Evolutionary conservation across 83 land plant species (phyloP).

Genomic region (Picea abies): DNA sequence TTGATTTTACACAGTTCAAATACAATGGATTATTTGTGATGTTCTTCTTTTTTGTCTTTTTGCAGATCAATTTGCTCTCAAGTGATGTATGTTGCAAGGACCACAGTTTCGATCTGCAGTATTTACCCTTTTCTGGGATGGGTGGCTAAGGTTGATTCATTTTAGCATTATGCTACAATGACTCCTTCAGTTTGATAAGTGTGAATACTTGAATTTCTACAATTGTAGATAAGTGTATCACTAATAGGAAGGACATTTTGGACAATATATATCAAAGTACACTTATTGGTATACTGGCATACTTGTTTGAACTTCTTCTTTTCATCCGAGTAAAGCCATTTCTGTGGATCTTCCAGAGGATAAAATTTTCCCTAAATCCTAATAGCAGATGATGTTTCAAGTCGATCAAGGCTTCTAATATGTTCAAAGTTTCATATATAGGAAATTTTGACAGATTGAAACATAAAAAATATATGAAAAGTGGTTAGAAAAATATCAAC

Average conservation of each 20-base stretch:
- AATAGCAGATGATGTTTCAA: not conserved
- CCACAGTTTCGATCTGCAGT: not conserved
- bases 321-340: too few species aligned
- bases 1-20: not conserved
- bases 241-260: not conserved
- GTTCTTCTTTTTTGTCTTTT: not conserved
- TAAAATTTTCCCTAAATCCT: too few species aligned
- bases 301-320: not conserved
- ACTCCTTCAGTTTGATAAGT: not conserved
- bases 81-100: constrained; percentile 20
- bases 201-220: not conserved
- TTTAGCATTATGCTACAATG: too few species aligned
- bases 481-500: not conserved
- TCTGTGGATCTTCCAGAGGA: too few species aligned
- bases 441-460: not conserved
- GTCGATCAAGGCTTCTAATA: not conserved
- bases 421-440: not conserved
- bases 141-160: constrained; percentile 31
- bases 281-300: not conserved
- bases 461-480: not conserved
- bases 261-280: not conserved
- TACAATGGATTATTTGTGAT: not conserved
- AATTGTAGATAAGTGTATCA: not conserved
- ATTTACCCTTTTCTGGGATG: constrained; percentile 25
- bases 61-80: constrained; percentile 48